Conservation (phyloP, 176 grass and related monocot genomes). For the Paspalum vaginatum region DNA sequence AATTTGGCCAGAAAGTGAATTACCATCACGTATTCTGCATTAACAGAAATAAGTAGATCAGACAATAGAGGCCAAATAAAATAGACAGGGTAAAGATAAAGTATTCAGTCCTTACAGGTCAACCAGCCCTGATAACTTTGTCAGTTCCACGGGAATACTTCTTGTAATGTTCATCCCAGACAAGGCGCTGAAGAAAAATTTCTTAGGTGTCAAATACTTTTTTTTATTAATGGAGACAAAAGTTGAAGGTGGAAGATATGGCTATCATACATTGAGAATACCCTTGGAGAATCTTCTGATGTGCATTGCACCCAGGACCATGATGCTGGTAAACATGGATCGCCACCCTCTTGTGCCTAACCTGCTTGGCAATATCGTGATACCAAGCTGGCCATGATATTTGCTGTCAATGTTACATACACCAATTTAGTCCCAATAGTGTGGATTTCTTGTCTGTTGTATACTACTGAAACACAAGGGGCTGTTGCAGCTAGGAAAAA, state of each 20-base stretch:
- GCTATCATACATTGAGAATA: conserved; percentile 68
- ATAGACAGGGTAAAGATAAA: conserved; percentile 26
- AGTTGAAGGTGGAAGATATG: conserved; percentile 17
- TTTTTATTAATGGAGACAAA: conserved; percentile 22
- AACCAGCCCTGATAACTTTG: conserved; percentile 67
- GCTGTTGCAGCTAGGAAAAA: background rate
- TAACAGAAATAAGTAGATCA: conserved; percentile 27
- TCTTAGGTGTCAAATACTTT: conserved; percentile 15
- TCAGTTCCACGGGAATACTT: conserved; percentile 79
- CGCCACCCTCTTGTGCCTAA: conserved; percentile 88
- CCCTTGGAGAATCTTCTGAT: conserved; percentile 61
- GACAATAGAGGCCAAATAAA: background rate
- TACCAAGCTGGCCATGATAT: conserved; percentile 60
- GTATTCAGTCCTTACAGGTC: conserved; percentile 78
- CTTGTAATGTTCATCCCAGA: conserved; percentile 77
- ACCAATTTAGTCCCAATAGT: conserved; percentile 24
- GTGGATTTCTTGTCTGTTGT: background rate
- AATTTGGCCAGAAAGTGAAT: conserved; percentile 75
- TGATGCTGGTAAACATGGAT: conserved; percentile 80
- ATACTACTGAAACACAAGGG: conserved; percentile 1
- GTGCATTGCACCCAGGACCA: conserved; percentile 97
- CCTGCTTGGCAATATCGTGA: conserved; percentile 52
- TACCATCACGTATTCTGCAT: conserved; percentile 69
- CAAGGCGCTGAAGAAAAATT: conserved; percentile 47
- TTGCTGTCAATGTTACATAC: conserved; percentile 53